These are phyloP conservation scores for Fusarium fracticaudum DNA, from an alignment of 2,329 filamentous ascomycete species.

Conservation along the genomic window DNA sequence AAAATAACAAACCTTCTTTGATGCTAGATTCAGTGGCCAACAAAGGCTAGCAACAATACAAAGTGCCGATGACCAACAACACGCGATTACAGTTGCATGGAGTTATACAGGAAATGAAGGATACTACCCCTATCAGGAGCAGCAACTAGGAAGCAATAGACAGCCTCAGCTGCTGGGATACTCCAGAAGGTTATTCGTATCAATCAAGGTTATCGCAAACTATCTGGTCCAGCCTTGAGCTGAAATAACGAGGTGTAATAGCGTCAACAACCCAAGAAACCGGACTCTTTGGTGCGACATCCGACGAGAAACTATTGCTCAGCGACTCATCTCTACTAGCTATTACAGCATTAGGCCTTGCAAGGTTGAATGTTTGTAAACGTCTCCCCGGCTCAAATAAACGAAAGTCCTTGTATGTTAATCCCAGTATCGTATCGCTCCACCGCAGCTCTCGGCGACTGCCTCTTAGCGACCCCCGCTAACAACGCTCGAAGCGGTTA, in stretches of 20 bases:
- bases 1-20: slow-evolving; percentile 16
- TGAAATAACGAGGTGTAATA: slow-evolving; percentile 7
- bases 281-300: slow-evolving; percentile 26
- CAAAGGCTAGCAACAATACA: neutral
- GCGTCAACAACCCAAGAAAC: neutral
- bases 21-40: neutral
- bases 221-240: neutral
- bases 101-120: slow-evolving; percentile 7
- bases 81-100: slow-evolving; percentile 2
- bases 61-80: neutral
- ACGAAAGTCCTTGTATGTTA: neutral
- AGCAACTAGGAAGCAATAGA: neutral
- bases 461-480: slow-evolving; percentile 12
- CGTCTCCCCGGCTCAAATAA: neutral
- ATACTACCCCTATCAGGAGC: neutral
- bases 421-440: slow-evolving; percentile 18
- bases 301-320: neutral
- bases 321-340: neutral
- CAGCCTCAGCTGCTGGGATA: neutral
- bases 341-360: neutral
- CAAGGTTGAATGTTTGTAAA: neutral
- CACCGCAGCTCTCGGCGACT: slow-evolving; percentile 25
- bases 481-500: neutral
- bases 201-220: neutral
- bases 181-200: slow-evolving; percentile 4